Evolutionary conservation across 2,329 filamentous ascomycete genomes (phyloP).

Genomic region (Clonostachys rosea): DNA sequence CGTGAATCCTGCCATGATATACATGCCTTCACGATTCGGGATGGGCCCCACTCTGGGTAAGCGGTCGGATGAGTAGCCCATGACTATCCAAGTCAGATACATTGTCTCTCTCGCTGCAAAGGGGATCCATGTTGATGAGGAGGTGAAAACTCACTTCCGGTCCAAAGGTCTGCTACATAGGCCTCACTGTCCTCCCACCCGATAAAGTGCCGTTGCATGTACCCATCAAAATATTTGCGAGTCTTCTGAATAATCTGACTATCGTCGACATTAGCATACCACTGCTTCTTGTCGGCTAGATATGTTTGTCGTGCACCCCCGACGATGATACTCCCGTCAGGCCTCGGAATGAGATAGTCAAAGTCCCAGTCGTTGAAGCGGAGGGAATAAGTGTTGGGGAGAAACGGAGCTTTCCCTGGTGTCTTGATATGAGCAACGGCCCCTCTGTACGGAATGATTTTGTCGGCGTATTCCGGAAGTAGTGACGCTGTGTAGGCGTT

Average conservation of each 20-base stretch:
- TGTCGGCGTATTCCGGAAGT: no score
- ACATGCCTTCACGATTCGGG: slow-evolving; percentile 16
- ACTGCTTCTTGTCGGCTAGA: slow-evolving; percentile 21
- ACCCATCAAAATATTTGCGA: slow-evolving; percentile 32
- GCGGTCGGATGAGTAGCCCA: slow-evolving; percentile 33
- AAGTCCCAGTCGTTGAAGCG: slow-evolving; percentile 10
- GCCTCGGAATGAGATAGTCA: slow-evolving; percentile 31
- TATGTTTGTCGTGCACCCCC: slow-evolving; percentile 32
- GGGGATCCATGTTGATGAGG: no score
- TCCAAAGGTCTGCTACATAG: slow-evolving; percentile 30
- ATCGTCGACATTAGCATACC: slow-evolving; percentile 39
- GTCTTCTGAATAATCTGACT: slow-evolving; percentile 28
- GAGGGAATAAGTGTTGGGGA: slow-evolving; percentile 14
- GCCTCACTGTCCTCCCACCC: slow-evolving; percentile 39
- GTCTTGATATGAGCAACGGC: no score
- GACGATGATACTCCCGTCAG: slow-evolving; percentile 34
- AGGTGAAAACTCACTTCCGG: slow-evolving; percentile 21
- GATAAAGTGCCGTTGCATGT: slow-evolving; percentile 37
- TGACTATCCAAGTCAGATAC: slow-evolving; percentile 10
- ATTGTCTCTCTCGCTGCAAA: no score
- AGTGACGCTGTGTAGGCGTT: no score
- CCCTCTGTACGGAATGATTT: no score
- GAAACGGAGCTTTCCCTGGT: no score
- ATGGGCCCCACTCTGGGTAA: slow-evolving; percentile 35
- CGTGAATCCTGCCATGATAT: slow-evolving; percentile 41